A percentile compares a stretch with the other conserved stretches of the same genome.
These are phyloP conservation scores for Venturiaceae sp. DNA, from an alignment of 2,329 filamentous ascomycete genomes.

Conservation along the genomic window DNA sequence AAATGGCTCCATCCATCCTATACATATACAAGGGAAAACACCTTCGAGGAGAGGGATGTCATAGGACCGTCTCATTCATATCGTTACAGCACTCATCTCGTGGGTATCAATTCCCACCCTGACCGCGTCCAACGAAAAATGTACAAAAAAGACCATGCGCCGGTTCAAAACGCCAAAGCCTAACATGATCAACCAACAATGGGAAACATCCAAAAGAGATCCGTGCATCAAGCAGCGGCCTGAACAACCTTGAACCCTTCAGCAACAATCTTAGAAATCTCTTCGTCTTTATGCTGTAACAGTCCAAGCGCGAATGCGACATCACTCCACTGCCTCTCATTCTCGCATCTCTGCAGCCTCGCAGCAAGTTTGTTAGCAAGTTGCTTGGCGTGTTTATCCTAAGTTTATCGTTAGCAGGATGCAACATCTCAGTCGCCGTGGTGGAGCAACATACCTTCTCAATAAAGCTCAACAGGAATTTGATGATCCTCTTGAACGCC, in stretches of 20 bases:
- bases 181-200: too few relatives aligned
- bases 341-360: conserved; percentile 75
- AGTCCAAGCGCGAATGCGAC: conserved; percentile 86
- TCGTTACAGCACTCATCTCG: too few relatives aligned
- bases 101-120: neutral
- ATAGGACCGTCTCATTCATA: too few relatives aligned
- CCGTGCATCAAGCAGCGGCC: conserved; percentile 3
- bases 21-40: too few relatives aligned
- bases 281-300: conserved; percentile 87
- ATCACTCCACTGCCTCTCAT: conserved; percentile 93
- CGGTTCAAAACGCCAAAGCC: neutral
- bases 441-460: conserved; percentile 63
- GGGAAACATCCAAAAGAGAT: too few relatives aligned
- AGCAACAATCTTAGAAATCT: conserved; percentile 65
- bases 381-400: conserved; percentile 97
- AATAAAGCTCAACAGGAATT: conserved; percentile 90
- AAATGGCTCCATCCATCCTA: too few relatives aligned
- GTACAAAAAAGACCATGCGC: neutral
- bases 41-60: too few relatives aligned
- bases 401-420: conserved; percentile 13
- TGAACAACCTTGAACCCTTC: conserved; percentile 58
- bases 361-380: conserved; percentile 87
- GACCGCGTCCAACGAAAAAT: neutral
- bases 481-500: conserved; percentile 74
- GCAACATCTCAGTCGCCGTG: neutral